These are phyloP conservation scores for Trichomonascaceae sp. DNA, from an alignment of 1,139 yeast genomes.

Conservation along the genomic window DNA sequence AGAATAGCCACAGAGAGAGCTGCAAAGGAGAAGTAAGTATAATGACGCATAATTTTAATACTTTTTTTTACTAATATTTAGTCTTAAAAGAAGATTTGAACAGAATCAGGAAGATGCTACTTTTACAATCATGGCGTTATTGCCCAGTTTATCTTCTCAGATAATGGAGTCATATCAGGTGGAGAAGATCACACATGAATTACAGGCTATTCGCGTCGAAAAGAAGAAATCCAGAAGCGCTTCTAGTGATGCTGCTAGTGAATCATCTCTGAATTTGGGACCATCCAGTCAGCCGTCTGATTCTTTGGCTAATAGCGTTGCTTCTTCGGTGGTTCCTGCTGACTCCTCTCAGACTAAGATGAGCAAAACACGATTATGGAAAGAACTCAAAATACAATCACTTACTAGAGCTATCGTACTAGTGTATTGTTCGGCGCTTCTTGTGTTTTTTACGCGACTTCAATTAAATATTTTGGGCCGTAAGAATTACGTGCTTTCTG, in stretches of 20 bases:
- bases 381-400: conserved; percentile 68
- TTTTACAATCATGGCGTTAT: conserved; percentile 73
- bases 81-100: conserved; percentile 52
- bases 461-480: conserved; percentile 87
- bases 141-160: conserved; percentile 70
- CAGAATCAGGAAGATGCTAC: conserved; percentile 92
- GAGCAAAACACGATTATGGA: conserved; percentile 78
- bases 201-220: conserved; percentile 54
- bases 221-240: conserved; percentile 13
- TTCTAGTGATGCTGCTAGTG: conserved; percentile 4
- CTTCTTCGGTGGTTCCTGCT: not conserved
- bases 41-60: not conserved
- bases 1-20: conserved; percentile 67
- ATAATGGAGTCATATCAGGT: conserved; percentile 61
- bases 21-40: conserved; percentile 58
- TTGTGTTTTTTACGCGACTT: conserved; percentile 70
- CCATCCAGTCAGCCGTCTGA: conserved; percentile 1
- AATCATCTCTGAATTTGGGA: conserved; percentile 4
- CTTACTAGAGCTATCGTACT: conserved; percentile 69
- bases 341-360: conserved; percentile 20
- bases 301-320: conserved; percentile 5
- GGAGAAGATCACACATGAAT: conserved; percentile 65
- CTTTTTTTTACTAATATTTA: not conserved
- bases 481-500: conserved; percentile 74
- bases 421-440: conserved; percentile 60